Evolutionary conservation across 352 stramenopile genomes (phyloP).

Genomic region (Phytophthora hybrid): DNA sequence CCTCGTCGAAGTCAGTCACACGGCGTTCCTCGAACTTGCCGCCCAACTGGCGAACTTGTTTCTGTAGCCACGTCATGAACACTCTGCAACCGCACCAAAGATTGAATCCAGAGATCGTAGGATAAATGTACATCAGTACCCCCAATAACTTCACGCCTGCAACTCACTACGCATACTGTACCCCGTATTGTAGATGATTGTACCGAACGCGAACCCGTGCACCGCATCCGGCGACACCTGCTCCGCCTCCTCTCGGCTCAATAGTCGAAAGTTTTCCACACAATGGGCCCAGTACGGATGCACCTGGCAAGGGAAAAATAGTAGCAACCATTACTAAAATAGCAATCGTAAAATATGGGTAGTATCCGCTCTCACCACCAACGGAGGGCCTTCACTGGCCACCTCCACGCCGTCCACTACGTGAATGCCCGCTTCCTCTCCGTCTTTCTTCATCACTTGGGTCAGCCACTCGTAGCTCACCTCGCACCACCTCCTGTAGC

Average conservation of each 20-base stretch:
- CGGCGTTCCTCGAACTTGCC: constrained; percentile 61
- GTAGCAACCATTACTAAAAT: not conserved
- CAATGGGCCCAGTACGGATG: constrained; percentile 78
- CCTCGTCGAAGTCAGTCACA: constrained; percentile 43
- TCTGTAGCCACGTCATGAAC: constrained; percentile 60
- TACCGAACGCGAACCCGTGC: constrained; percentile 63
- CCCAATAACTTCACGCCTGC: not conserved
- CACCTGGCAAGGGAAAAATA: constrained; percentile 13
- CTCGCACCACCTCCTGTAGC: constrained; percentile 67
- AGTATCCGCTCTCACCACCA: constrained; percentile 34
- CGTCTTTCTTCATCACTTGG: constrained; percentile 46
- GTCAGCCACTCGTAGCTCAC: constrained; percentile 68
- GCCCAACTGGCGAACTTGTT: constrained; percentile 54
- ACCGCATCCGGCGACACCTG: constrained; percentile 47
- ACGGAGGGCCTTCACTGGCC: constrained; percentile 40
- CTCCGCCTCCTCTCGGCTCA: constrained; percentile 49
- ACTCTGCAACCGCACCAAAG: constrained; percentile 31
- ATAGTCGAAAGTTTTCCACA: constrained; percentile 62
- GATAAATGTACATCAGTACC: not conserved
- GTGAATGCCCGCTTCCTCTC: constrained; percentile 61
- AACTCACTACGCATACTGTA: constrained; percentile 12
- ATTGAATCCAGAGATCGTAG: not conserved
- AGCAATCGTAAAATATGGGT: not conserved
- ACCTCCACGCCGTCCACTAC: constrained; percentile 60
- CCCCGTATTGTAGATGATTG: constrained; percentile 73